Evolutionary conservation across 805 yeast genomes (phyloP).

Genomic region (Metschnikowia anglica): DNA sequence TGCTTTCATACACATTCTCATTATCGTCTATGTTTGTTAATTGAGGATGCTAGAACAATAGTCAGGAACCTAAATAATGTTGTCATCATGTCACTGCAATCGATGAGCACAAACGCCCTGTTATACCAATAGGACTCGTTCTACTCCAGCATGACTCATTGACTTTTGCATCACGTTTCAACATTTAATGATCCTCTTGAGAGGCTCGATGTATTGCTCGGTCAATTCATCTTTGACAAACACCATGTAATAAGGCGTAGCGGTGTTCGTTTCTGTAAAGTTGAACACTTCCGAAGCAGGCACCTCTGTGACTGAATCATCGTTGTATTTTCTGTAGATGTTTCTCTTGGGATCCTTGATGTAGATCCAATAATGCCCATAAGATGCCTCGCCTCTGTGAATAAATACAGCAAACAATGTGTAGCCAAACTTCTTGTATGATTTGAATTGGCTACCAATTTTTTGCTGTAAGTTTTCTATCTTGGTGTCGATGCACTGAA

Average conservation of each 20-base stretch:
- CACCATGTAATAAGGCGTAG: conserved; percentile 91
- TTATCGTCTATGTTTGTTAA: background rate
- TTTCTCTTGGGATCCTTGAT: conserved; percentile 70
- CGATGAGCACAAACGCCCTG: too few relatives aligned
- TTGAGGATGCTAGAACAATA: too few relatives aligned
- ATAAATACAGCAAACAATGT: conserved; percentile 88
- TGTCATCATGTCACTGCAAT: too few relatives aligned
- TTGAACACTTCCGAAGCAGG: conserved; percentile 63
- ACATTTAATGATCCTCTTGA: conserved; percentile 45
- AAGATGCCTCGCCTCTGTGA: conserved; percentile 93
- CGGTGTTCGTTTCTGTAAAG: conserved; percentile 67
- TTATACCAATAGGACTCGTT: background rate
- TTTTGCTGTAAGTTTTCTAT: conserved; percentile 46
- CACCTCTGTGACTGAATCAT: conserved; percentile 89
- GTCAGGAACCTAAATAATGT: too few relatives aligned
- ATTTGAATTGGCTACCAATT: conserved; percentile 60
- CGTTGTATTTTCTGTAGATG: conserved; percentile 87
- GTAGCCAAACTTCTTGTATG: conserved; percentile 66
- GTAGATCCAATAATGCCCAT: conserved; percentile 97
- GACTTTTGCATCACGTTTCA: background rate
- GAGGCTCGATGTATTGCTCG: conserved; percentile 58
- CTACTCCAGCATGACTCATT: background rate
- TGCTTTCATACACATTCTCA: too few relatives aligned
- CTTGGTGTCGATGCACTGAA: conserved; percentile 41
- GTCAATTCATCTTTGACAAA: conserved; percentile 67